Base-by-base conservation (phyloP, 1,284 basidiomycete genomes). In the Sphagnurus paluster region DNA sequence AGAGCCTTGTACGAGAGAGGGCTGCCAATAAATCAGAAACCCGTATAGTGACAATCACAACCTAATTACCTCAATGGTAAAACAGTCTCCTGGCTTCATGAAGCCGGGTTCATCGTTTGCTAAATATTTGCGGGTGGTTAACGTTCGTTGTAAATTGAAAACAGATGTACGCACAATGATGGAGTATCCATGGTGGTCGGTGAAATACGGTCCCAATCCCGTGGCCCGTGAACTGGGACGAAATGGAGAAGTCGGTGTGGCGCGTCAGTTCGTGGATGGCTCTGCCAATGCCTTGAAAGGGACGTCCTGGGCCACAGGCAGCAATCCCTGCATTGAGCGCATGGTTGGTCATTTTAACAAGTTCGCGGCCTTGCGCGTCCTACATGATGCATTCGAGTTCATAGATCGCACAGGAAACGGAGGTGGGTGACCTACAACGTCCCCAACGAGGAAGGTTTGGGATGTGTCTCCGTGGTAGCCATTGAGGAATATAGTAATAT, bases 381-480 rank as follows among this genome's bases (percentile, higher is more conserved):
- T 88, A 47, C 13, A 17, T 17, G 14, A 16, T 3, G 6, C 7
- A 37, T 10, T 36, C 19, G 39, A 20, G 14, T 16, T 49, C 20
- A 20, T 19, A 6, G 17, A 17, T 8, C 9, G 11, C 34, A n/a
- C 1, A 14, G 34, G 16, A 42, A 14, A 30, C 20, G 29, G 16
- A 21, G 52, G 21, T n/a, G 4, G 38, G 20, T 26, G 13, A 61
- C 67, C 28, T 55, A 89, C 88, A 8, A 90, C 87, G 20, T 82
- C 63, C 20, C 90, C 90, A 2, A 95, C 82, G 2, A 86, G 65
- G 63, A 92, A 93, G 0, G 87, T 95, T 46, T 77, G 67, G 0
- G 90, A 92, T 0, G 90, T 93, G 57, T 95, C 92, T 0, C 92
- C 92, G 57, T 95, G 91, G 63, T 82, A 92, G 1, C 88, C 87